phyloP scores from a whole-genome alignment of 768 basidiomycete species.

The Kwoniella heveanensis region DNA sequence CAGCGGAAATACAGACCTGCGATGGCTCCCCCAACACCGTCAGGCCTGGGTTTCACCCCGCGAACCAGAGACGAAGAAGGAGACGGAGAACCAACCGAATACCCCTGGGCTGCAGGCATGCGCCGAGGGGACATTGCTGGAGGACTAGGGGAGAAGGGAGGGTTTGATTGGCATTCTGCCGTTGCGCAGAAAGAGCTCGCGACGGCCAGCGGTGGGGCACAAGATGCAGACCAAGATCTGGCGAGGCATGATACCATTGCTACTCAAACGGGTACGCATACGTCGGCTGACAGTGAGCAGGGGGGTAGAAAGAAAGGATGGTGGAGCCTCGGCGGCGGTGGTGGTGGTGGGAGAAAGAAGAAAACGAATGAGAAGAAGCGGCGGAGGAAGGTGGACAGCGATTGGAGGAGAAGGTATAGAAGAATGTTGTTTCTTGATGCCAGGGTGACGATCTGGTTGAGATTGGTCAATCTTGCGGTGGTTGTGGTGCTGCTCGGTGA shows the following conservation, averaged over 20 bases:
- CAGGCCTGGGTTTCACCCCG: constrained; percentile 45
- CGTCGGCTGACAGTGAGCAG: constrained; percentile 6
- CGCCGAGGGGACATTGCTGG: not conserved
- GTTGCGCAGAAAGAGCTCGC: constrained; percentile 15
- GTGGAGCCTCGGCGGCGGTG: constrained; percentile 10
- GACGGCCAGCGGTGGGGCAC: not conserved
- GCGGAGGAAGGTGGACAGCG: constrained; percentile 19
- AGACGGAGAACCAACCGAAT: not conserved
- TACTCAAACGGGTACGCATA: constrained; percentile 13
- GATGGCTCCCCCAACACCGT: constrained; percentile 43
- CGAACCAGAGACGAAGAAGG: not conserved
- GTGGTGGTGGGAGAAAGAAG: constrained; percentile 2
- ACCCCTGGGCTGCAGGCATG: constrained; percentile 26
- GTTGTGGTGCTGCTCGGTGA: constrained; percentile 37
- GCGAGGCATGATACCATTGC: constrained; percentile 12
- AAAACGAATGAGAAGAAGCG: constrained; percentile 18
- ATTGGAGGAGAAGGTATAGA: constrained; percentile 32
- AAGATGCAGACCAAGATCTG: constrained; percentile 5
- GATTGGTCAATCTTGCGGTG: constrained; percentile 37
- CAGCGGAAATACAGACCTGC: constrained; percentile 37
- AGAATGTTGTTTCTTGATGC: constrained; percentile 45
- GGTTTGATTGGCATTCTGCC: constrained; percentile 33
- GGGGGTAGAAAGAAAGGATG: constrained; percentile 18
- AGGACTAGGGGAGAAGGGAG: constrained; percentile 5
- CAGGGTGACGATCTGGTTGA: constrained; percentile 43